Evolutionary conservation across 129 eudicot genomes (phyloP).

Genomic region (Heracleum sosnowskyi): DNA sequence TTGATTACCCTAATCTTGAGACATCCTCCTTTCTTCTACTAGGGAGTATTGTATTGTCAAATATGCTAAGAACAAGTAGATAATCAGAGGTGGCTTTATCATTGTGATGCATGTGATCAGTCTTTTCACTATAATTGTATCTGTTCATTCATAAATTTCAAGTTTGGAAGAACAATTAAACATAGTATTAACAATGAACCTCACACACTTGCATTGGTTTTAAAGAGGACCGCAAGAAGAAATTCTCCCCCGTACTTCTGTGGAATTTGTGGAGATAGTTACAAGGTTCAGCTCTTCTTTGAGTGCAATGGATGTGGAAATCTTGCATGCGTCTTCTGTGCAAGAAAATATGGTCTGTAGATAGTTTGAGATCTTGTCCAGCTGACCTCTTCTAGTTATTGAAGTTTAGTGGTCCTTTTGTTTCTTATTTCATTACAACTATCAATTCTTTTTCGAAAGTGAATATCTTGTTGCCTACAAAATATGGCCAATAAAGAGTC

Average conservation of each 20-base stretch:
- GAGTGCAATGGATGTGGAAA: background rate
- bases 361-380: too few relatives aligned
- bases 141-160: background rate
- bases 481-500: too few relatives aligned
- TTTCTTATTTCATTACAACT: too few relatives aligned
- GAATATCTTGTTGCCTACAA: too few relatives aligned
- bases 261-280: background rate
- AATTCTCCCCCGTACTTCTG: background rate
- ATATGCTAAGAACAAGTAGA: background rate
- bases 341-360: too few relatives aligned
- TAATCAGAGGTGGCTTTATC: background rate
- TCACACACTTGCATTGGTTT: background rate
- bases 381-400: too few relatives aligned
- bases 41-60: background rate
- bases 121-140: background rate
- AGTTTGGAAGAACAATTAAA: background rate
- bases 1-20: background rate
- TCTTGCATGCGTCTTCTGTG: background rate
- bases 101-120: background rate
- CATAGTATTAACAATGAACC: background rate
- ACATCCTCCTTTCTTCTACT: background rate
- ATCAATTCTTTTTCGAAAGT: too few relatives aligned
- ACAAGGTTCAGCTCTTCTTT: background rate
- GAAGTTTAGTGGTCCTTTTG: too few relatives aligned
- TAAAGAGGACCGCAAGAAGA: background rate